Base-by-base conservation (phyloP, 192 early-diverging fungal genomes). In the Mortierella alpina region DNA sequence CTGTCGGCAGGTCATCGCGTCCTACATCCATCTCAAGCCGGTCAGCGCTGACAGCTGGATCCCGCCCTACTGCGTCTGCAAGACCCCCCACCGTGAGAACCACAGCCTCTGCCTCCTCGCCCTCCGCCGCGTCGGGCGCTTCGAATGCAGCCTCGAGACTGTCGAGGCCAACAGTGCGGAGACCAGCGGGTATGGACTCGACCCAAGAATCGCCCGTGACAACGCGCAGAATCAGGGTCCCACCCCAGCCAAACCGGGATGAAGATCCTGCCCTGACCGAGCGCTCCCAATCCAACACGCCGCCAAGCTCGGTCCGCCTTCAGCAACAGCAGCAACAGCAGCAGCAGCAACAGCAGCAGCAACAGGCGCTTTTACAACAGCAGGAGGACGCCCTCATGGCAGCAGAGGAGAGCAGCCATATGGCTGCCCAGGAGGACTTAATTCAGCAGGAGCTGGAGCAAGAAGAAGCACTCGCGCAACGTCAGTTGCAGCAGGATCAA, bases 391-490 rank as follows among this genome's bases (percentile, higher is more conserved):
- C 14, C 15, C 45, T 52, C 22, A 49, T 66, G 23, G 7, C 54
- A 20, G 68, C 50, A 18, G 70, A 75, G 42, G 77, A 72, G 10
- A 53, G 52, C 9, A 67, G 69, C 14, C 45, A 44, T 5, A 45
- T 75, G 18, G 48, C 73, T 8, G 64, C 54, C 23, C 73, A 86
- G 44, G 85, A 86, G 54, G 23, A 49, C 0, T 50, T 64, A 44
- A 52, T 78, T 6, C 67, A 74, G 0, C 59, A 76, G 46, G 59
- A 80, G 18, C 75, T 73, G 22, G 65, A 85, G 59, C 52, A 75
- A 7, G 81, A 75, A 23, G 79, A 81, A n/a, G 76, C 58, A 4
- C 66, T 73, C 14, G 75, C 75, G 12, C 63, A 67, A 40, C 22
- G 52, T 11, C 68, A 78, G 31, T 42, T 45, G 11, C 67, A 68